phyloP scores from a whole-genome alignment of 495 filamentous ascomycete species.

The Chaetomium tenue region DNA sequence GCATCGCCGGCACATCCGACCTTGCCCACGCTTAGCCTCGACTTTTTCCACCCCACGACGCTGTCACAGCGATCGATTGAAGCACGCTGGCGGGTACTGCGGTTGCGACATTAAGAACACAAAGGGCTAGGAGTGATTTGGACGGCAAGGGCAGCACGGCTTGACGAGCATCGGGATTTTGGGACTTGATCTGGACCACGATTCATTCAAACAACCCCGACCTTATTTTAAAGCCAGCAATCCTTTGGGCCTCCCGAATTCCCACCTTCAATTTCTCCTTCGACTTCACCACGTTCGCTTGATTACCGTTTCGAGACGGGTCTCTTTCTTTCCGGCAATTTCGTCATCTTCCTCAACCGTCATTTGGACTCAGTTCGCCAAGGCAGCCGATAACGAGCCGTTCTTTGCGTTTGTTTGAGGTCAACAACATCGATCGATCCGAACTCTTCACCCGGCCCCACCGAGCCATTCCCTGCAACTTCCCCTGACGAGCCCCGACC shows the following conservation, averaged over 20 bases:
- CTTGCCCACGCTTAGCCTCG: slow-evolving; percentile 12
- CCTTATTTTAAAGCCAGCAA: slow-evolving; percentile 1
- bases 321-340: background rate
- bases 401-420: background rate
- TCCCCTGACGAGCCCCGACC: slow-evolving; percentile 1
- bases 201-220: background rate
- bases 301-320: slow-evolving; percentile 10
- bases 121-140: background rate
- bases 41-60: slow-evolving; percentile 22
- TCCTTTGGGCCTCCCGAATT: background rate
- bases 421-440: slow-evolving; percentile 10
- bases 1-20: slow-evolving; percentile 20
- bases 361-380: background rate
- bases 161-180: background rate
- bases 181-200: slow-evolving; percentile 6
- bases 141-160: background rate
- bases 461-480: slow-evolving; percentile 19
- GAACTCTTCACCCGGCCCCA: slow-evolving; percentile 21
- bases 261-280: background rate
- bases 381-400: background rate
- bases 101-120: slow-evolving; percentile 16
- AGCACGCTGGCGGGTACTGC: slow-evolving; percentile 29
- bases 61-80: slow-evolving; percentile 20
- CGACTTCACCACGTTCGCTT: slow-evolving; percentile 13
- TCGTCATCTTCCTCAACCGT: background rate